Evolutionary conservation across 116 monocot species (phyloP), one percentile per base, ranked within the genome.

Genomic region (Trichopus zeylanicus): DNA sequence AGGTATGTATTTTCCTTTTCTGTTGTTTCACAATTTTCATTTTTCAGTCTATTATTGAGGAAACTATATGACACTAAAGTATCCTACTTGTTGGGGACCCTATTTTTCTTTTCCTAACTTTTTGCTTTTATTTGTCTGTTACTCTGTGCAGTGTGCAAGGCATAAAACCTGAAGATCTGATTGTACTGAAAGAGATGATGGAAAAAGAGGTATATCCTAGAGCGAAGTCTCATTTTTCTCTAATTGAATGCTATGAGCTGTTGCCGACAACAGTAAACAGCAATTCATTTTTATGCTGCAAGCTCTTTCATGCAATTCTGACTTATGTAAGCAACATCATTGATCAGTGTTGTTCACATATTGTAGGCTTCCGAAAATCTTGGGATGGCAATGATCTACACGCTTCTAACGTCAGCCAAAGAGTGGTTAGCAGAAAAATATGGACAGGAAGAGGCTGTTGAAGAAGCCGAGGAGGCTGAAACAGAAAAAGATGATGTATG

Each of bases 341-440:
- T 42, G 11, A 38, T 62, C 28, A 38, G 46, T 27, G 26, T 39
- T 58, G 15, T 21, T 67, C 46, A 8, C 46, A 29, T 77, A 57
- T 26, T 47, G 32, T 73, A 97, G 97, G 84, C 87, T 52, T 70
- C 72, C 52, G 97, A 91, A 47, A 97, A 91, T 84, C 91, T 97
- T 75, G 97, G 97, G 37, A 97, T 97, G 97, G 81, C 97, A 48
- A 97, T 97, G 97, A 53, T 97, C 24, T 97, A 97, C 54, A 97
- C 91, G 10, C 91, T 97, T 56, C 87, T 82, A 35, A 73, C 91
- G 62, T 91, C 87, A 59, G 78, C 84, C 52, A 81, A 97, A 79
- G 97, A 97, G 20, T 97, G 91, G 91, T 61, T 97, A 63, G 74
- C 63, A 58, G 97, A 97, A 61, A 75, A 73, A 27, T 97, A 65